These are phyloP conservation scores for Canna indica DNA, from an alignment of 176 grass and related monocot genomes.

Conservation along the genomic window DNA sequence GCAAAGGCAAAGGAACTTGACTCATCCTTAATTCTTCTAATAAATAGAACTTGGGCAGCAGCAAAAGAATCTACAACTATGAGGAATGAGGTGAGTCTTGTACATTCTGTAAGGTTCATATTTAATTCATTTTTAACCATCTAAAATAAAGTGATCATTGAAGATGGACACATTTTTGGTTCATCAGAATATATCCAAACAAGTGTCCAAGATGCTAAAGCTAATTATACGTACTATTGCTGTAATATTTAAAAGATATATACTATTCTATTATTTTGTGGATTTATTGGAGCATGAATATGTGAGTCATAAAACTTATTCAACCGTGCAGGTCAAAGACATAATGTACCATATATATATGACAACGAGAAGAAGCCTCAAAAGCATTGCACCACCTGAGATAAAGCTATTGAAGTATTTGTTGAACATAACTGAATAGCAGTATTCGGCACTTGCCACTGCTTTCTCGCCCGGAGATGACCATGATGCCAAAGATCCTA, in stretches of 20 bases:
- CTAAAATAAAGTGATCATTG: background rate
- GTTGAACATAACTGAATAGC: slow-evolving; percentile 81
- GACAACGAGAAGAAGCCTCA: slow-evolving; percentile 63
- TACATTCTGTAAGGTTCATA: background rate
- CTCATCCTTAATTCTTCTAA: slow-evolving; percentile 87
- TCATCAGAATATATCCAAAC: background rate
- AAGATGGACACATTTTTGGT: background rate
- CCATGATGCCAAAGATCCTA: slow-evolving; percentile 42
- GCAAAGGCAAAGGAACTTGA: slow-evolving; percentile 80
- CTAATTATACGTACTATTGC: no score
- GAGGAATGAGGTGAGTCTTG: slow-evolving; percentile 42
- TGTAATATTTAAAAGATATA: no score
- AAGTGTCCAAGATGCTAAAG: background rate
- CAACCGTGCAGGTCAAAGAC: slow-evolving; percentile 51
- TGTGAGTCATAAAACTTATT: background rate
- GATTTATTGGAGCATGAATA: background rate
- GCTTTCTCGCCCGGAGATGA: slow-evolving; percentile 73
- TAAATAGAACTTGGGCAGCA: slow-evolving; percentile 79
- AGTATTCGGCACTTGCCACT: slow-evolving; percentile 53
- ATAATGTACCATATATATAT: slow-evolving; percentile 87
- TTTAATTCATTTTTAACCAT: background rate
- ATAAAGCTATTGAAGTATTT: slow-evolving; percentile 86
- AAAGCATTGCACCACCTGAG: slow-evolving; percentile 70
- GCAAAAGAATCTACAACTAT: slow-evolving; percentile 70
- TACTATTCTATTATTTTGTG: background rate